A percentile compares a stretch with the other conserved stretches of the same genome.
Evolutionary conservation across 768 basidiomycete genomes (phyloP).

Genomic region (Pleurotus sapidus): DNA sequence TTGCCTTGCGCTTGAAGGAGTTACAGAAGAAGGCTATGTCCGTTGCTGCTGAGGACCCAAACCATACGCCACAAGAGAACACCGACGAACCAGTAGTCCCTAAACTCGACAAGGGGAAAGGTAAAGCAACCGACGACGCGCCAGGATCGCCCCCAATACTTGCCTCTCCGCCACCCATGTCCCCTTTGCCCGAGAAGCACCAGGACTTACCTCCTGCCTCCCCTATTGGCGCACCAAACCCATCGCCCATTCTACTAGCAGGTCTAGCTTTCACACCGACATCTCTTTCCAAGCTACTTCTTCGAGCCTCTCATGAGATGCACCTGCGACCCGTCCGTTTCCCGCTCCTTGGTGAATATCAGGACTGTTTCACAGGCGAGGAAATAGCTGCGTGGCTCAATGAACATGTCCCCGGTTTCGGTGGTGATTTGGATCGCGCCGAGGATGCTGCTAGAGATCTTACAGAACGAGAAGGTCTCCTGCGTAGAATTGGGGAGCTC

Average conservation of each 20-base stretch:
- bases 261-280: slow-evolving; percentile 67
- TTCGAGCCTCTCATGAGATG: slow-evolving; percentile 70
- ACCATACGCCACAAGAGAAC: slow-evolving; percentile 23
- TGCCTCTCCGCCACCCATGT: slow-evolving; percentile 62
- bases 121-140: slow-evolving; percentile 50
- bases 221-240: slow-evolving; percentile 37
- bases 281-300: slow-evolving; percentile 66
- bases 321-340: slow-evolving; percentile 69
- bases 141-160: slow-evolving; percentile 29
- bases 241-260: slow-evolving; percentile 61
- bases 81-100: slow-evolving; percentile 34
- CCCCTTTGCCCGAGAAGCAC: slow-evolving; percentile 31
- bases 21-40: slow-evolving; percentile 56
- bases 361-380: slow-evolving; percentile 84
- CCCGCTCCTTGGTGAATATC: slow-evolving; percentile 80
- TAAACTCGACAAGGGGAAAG: slow-evolving; percentile 85
- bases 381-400: slow-evolving; percentile 87
- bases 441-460: slow-evolving; percentile 70
- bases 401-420: slow-evolving; percentile 74
- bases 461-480: slow-evolving; percentile 56
- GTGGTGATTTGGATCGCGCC: slow-evolving; percentile 73
- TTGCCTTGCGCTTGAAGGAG: slow-evolving; percentile 78
- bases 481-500: slow-evolving; percentile 77
- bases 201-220: slow-evolving; percentile 40
- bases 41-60: slow-evolving; percentile 21